Conservation (phyloP, 345 rosid genomes). For the Eucalyptus pauciflora region DNA sequence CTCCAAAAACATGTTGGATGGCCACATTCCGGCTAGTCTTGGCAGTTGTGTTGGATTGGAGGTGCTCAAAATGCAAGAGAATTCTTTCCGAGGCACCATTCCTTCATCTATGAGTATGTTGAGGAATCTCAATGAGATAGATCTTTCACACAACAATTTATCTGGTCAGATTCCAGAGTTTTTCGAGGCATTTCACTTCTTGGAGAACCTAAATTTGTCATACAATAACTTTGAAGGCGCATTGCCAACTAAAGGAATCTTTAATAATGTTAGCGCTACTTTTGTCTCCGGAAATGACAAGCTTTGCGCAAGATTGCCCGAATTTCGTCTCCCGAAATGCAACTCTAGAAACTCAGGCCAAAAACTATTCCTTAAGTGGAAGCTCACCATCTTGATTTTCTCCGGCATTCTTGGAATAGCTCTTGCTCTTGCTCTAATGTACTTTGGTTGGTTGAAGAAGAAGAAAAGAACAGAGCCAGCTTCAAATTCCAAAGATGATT, state of each 20-base stretch:
- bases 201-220: slow-evolving; percentile 5
- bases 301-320: slow-evolving; percentile 5
- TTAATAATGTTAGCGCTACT: slow-evolving; percentile 1
- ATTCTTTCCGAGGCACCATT: slow-evolving; percentile 1
- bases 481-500: not conserved
- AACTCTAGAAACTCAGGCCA: not conserved
- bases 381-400: not conserved
- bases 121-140: not conserved
- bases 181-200: not conserved
- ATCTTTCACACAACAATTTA: slow-evolving; percentile 16
- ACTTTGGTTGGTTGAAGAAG: not conserved
- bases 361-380: not conserved
- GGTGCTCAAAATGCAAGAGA: not conserved
- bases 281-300: slow-evolving; percentile 3
- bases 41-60: not conserved
- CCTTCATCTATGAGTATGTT: not conserved
- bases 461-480: not conserved
- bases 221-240: slow-evolving; percentile 5
- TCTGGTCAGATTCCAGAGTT: slow-evolving; percentile 1
- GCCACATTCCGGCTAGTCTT: slow-evolving; percentile 1
- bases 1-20: slow-evolving; percentile 5
- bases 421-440: not conserved
- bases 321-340: not conserved
- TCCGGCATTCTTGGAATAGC: not conserved
- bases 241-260: slow-evolving; percentile 6